Evolutionary conservation across 2,329 filamentous ascomycete species (phyloP).

Genomic region (Botryotinia narcissicola): DNA sequence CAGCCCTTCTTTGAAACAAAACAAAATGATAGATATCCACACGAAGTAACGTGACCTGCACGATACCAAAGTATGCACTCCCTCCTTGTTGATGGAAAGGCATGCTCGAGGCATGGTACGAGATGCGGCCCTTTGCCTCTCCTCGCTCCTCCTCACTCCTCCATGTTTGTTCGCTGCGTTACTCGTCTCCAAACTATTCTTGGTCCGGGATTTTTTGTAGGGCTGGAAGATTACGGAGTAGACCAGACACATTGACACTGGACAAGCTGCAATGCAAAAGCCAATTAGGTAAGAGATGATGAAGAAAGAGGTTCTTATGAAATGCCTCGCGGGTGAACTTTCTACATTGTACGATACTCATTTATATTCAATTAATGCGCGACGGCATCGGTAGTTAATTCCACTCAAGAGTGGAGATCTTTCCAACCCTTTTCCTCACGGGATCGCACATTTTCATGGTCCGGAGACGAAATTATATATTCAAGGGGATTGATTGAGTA

Average conservation of each 20-base stretch:
- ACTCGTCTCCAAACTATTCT: not conserved
- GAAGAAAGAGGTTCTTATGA: not conserved
- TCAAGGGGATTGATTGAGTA: not conserved
- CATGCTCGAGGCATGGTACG: not conserved
- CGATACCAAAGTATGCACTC: not conserved
- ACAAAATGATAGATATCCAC: not conserved
- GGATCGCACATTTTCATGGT: not conserved
- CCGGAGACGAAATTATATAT: conserved; percentile 13
- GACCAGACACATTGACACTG: not conserved
- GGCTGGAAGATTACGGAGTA: not conserved
- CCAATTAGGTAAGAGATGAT: not conserved
- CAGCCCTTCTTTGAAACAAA: not conserved
- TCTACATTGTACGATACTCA: not conserved
- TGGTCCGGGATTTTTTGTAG: not conserved
- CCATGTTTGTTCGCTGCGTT: not conserved
- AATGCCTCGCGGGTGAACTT: not conserved
- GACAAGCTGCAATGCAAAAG: not conserved
- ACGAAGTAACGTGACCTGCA: not conserved
- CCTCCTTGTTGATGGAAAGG: not conserved
- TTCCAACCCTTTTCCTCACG: not conserved
- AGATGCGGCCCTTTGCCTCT: not conserved
- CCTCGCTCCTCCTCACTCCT: not conserved
- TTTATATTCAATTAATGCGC: not conserved
- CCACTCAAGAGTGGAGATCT: conserved; percentile 6
- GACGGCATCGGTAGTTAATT: conserved; percentile 1